A percentile compares a stretch with the other conserved stretches of the same genome.
phyloP scores from a whole-genome alignment of 2,329 filamentous ascomycete species.

The Lachnum nothofagi region DNA sequence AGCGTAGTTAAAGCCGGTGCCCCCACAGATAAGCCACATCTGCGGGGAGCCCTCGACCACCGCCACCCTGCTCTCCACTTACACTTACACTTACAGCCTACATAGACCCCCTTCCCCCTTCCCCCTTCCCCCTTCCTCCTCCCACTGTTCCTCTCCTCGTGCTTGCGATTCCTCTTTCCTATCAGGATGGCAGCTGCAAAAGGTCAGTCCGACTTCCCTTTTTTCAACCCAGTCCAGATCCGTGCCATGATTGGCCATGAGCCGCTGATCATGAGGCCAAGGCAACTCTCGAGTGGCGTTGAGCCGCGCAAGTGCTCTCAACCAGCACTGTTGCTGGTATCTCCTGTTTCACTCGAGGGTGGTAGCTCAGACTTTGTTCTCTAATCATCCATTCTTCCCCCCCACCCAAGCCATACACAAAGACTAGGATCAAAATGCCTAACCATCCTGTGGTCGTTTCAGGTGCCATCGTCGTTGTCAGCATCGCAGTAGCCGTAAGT shows the following conservation, averaged over 20 bases:
- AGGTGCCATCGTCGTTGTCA: constrained; percentile 32
- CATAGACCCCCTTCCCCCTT: too few relatives aligned
- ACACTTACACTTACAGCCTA: not conserved
- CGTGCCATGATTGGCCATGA: constrained; percentile 13
- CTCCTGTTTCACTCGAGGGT: too few relatives aligned
- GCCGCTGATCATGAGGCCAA: constrained; percentile 11
- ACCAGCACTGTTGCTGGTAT: too few relatives aligned
- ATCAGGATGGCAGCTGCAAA: constrained; percentile 26
- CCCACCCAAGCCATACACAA: not conserved
- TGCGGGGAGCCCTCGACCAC: not conserved
- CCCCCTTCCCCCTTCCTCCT: not conserved
- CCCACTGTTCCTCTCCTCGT: not conserved
- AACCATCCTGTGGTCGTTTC: constrained; percentile 29
- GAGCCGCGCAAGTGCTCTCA: constrained; percentile 9
- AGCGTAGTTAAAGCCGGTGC: too few relatives aligned
- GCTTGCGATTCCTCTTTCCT: constrained; percentile 24
- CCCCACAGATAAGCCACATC: too few relatives aligned
- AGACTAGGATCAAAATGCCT: constrained; percentile 26
- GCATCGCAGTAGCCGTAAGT: constrained; percentile 31
- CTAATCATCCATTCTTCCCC: too few relatives aligned
- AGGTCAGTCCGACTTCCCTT: constrained; percentile 22
- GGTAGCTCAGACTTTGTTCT: too few relatives aligned
- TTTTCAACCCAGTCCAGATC: not conserved
- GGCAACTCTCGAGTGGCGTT: constrained; percentile 7
- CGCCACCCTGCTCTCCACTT: not conserved